Evolutionary conservation across 257 asterid genomes (phyloP).

Genomic region (Phtheirospermum japonicum): DNA sequence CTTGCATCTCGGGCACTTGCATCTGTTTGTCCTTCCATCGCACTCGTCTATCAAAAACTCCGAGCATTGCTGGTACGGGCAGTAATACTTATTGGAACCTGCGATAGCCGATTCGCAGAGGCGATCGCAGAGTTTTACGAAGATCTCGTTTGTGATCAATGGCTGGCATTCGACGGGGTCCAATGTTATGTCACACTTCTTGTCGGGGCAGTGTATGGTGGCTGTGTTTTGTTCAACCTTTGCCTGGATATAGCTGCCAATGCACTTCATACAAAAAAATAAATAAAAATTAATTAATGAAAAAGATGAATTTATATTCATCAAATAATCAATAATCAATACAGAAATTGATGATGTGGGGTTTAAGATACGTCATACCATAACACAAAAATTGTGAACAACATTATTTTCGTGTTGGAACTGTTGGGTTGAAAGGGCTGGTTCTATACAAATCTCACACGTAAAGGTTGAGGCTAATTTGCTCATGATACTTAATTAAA

Average conservation of each 20-base stretch:
- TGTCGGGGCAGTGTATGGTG: conserved; percentile 1
- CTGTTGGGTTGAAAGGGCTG: neutral
- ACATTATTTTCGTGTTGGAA: neutral
- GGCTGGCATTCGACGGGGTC: conserved; percentile 20
- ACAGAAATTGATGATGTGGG: no score
- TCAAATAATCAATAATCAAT: no score
- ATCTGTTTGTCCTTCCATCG: neutral
- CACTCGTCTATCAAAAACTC: conserved; percentile 20
- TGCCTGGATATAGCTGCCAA: conserved; percentile 4
- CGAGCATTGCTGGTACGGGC: conserved; percentile 8
- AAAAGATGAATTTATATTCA: neutral
- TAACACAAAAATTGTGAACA: conserved; percentile 4
- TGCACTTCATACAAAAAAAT: conserved; percentile 3
- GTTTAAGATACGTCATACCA: conserved; percentile 1
- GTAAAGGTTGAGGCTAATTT: conserved; percentile 10
- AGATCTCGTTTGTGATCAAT: neutral
- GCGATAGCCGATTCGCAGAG: neutral
- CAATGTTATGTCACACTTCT: neutral
- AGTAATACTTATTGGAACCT: neutral
- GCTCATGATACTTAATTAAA: no score
- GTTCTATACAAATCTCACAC: conserved; percentile 12
- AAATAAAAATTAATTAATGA: neutral
- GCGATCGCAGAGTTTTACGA: neutral
- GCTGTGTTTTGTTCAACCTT: neutral
- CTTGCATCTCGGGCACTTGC: conserved; percentile 18